These are phyloP conservation scores for Jackrogersella minutella DNA, from an alignment of 495 filamentous ascomycete genomes.

Conservation along the genomic window DNA sequence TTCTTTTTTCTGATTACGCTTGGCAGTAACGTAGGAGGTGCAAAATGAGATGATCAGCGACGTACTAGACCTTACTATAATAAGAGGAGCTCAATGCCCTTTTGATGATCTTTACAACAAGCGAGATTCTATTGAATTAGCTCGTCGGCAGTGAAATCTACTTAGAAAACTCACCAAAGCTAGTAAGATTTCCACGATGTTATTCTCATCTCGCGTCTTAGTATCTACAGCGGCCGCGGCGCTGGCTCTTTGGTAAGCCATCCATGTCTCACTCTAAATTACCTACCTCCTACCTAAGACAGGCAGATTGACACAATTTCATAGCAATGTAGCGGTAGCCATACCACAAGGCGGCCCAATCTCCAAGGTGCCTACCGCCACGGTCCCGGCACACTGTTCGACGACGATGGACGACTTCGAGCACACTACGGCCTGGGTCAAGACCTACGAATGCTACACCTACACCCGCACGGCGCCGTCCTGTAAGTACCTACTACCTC, in stretches of 20 bases:
- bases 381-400: constrained; percentile 38
- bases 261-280: background rate
- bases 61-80: constrained; percentile 5
- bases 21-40: background rate
- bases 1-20: constrained; percentile 9
- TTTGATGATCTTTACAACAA: background rate
- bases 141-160: background rate
- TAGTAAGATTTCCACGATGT: constrained; percentile 16
- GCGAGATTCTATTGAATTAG: background rate
- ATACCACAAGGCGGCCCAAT: constrained; percentile 10
- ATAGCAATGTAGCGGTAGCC: constrained; percentile 18
- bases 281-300: background rate
- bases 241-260: constrained; percentile 31
- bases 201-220: constrained; percentile 21
- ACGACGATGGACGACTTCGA: constrained; percentile 39
- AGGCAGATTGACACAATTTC: too few relatives aligned
- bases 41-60: background rate
- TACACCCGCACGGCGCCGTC: constrained; percentile 22
- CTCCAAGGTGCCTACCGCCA: constrained; percentile 6
- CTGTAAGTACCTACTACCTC: constrained; percentile 10
- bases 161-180: background rate
- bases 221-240: constrained; percentile 21
- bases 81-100: constrained; percentile 6
- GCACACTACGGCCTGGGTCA: constrained; percentile 35
- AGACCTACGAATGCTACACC: constrained; percentile 41